A percentile compares a stretch with the other conserved stretches of the same genome.
phyloP scores from a whole-genome alignment of 495 filamentous ascomycete genomes.

The Coniosporium apollinis region DNA sequence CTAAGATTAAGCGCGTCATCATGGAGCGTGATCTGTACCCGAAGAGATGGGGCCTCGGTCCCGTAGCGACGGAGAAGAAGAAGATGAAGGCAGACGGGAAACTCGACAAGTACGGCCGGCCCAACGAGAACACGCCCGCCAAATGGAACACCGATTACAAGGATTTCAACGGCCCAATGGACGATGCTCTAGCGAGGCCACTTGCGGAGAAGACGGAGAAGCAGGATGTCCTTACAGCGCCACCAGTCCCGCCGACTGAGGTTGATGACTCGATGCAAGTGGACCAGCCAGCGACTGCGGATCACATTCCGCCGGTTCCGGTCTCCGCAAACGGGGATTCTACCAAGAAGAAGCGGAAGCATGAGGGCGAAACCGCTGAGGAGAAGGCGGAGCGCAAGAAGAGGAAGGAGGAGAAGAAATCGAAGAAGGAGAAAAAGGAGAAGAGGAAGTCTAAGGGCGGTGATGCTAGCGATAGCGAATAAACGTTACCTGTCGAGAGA shows the following conservation, averaged over 20 bases:
- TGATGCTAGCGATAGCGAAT: slow-evolving; percentile 17
- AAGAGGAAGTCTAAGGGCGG: slow-evolving; percentile 5
- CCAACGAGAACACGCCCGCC: slow-evolving; percentile 80
- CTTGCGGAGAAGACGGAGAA: slow-evolving; percentile 26
- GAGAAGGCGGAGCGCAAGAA: slow-evolving; percentile 21
- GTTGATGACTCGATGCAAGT: not conserved
- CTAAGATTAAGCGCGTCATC: slow-evolving; percentile 94
- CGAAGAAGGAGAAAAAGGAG: slow-evolving; percentile 17
- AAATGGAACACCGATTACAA: slow-evolving; percentile 83
- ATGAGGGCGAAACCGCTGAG: slow-evolving; percentile 18
- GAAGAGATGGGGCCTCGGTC: slow-evolving; percentile 83
- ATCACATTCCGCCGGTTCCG: too few relatives aligned
- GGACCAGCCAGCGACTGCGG: not conserved
- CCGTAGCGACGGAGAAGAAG: slow-evolving; percentile 87
- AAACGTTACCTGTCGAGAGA: too few relatives aligned
- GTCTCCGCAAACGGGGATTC: slow-evolving; percentile 4
- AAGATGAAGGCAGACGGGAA: slow-evolving; percentile 96
- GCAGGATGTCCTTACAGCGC: slow-evolving; percentile 24
- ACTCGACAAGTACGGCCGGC: slow-evolving; percentile 87
- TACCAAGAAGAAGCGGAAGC: slow-evolving; percentile 23
- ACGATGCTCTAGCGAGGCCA: slow-evolving; percentile 12
- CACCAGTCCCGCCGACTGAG: slow-evolving; percentile 18
- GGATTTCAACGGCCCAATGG: slow-evolving; percentile 53
- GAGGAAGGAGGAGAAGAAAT: slow-evolving; percentile 21
- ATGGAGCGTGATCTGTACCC: slow-evolving; percentile 98